These are phyloP conservation scores for Malassezia psittaci DNA, from an alignment of 1,284 basidiomycete species.

Conservation along the genomic window DNA sequence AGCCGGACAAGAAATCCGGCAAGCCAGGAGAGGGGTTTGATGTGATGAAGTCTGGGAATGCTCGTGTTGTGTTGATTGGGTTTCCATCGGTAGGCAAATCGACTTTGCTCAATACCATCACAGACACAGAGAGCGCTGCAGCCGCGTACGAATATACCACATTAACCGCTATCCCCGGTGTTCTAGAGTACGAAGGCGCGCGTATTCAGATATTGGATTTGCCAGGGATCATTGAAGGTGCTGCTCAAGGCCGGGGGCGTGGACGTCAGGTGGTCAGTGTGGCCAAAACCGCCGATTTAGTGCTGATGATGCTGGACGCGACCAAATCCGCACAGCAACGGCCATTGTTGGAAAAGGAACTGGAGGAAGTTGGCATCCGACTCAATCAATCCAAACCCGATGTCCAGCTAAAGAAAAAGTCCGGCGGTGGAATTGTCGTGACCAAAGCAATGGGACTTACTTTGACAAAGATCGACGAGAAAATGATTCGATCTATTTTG, in stretches of 20 bases:
- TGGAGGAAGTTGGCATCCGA: slow-evolving; percentile 91
- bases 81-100: slow-evolving; percentile 73
- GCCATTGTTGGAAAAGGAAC: slow-evolving; percentile 72
- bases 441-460: slow-evolving; percentile 56
- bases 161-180: slow-evolving; percentile 54
- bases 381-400: slow-evolving; percentile 82
- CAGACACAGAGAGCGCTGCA: slow-evolving; percentile 74
- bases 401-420: slow-evolving; percentile 60
- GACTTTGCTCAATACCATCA: slow-evolving; percentile 80
- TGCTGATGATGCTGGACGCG: slow-evolving; percentile 81
- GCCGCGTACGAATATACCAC: slow-evolving; percentile 96
- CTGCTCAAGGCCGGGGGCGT: slow-evolving; percentile 66
- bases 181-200: slow-evolving; percentile 51
- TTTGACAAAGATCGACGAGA: slow-evolving; percentile 86
- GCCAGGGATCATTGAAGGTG: slow-evolving; percentile 94
- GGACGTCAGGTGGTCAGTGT: slow-evolving; percentile 79
- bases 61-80: slow-evolving; percentile 70
- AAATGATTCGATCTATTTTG: slow-evolving; percentile 80
- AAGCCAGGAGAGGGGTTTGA: slow-evolving; percentile 42
- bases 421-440: slow-evolving; percentile 62
- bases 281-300: slow-evolving; percentile 85
- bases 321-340: slow-evolving; percentile 92
- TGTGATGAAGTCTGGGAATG: slow-evolving; percentile 41
- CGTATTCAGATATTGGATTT: slow-evolving; percentile 59
- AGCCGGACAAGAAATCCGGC: slow-evolving; percentile 34